Evolutionary conservation across 345 rosid species (phyloP).

Genomic region (Salix brachista): DNA sequence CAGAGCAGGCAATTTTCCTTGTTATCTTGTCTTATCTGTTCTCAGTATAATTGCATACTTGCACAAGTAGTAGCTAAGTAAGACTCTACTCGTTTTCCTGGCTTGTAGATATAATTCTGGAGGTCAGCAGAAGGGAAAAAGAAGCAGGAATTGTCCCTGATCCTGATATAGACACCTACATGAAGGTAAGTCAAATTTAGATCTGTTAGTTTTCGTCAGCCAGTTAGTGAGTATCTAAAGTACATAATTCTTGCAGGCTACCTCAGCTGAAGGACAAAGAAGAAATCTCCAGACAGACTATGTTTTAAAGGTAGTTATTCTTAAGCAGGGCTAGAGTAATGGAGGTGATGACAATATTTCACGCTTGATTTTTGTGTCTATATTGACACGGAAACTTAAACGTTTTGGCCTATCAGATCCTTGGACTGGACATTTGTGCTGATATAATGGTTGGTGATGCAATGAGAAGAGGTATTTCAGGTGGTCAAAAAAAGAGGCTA

Average conservation of each 20-base stretch:
- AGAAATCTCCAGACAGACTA: slow-evolving; percentile 7
- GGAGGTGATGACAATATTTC: too few species aligned
- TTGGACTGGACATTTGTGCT: neutral
- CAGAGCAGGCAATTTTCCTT: neutral
- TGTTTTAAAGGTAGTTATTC: neutral
- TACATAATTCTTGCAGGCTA: neutral
- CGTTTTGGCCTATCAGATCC: neutral
- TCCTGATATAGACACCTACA: neutral
- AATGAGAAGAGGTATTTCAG: slow-evolving; percentile 9
- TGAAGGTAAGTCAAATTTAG: neutral
- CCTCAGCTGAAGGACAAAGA: neutral
- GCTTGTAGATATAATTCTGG: neutral
- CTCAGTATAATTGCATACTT: neutral
- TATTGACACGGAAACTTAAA: neutral
- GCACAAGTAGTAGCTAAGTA: neutral
- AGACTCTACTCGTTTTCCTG: too few species aligned
- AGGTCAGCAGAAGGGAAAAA: neutral
- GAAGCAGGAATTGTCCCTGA: slow-evolving; percentile 3
- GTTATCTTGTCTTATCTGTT: neutral
- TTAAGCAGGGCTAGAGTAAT: neutral
- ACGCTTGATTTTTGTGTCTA: neutral
- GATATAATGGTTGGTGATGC: neutral
- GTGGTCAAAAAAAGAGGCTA: slow-evolving; percentile 11
- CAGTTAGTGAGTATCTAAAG: neutral
- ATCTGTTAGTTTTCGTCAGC: neutral